These are phyloP conservation scores for Saccharomyces kudriavzevii DNA, from an alignment of 805 yeast species.

Conservation along the genomic window DNA sequence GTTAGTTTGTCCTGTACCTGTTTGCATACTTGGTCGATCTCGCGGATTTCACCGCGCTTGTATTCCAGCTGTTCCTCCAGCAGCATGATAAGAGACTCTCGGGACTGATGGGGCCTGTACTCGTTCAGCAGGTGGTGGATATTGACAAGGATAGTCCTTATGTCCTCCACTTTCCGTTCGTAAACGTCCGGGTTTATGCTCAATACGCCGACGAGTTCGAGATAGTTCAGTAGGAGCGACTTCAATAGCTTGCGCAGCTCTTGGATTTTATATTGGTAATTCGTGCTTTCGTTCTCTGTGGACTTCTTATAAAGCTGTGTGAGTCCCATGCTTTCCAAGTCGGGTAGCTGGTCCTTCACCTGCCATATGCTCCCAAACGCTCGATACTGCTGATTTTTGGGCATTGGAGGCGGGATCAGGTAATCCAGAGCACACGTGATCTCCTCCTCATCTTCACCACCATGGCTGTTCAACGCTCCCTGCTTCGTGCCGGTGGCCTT, in stretches of 20 bases:
- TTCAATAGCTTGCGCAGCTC: conserved; percentile 76
- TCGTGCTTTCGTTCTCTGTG: conserved; percentile 18
- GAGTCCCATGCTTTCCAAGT: conserved; percentile 69
- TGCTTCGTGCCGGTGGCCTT: conserved; percentile 9
- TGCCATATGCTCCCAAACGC: conserved; percentile 92
- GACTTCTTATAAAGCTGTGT: conserved; percentile 52
- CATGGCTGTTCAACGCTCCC: conserved; percentile 19
- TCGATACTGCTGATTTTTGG: conserved; percentile 58
- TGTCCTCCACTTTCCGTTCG: conserved; percentile 61
- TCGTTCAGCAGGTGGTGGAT: conserved; percentile 87
- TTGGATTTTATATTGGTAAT: conserved; percentile 44
- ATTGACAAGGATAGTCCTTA: conserved; percentile 73
- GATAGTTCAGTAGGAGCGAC: conserved; percentile 68
- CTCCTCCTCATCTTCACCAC: conserved; percentile 31
- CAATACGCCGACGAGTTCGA: conserved; percentile 75
- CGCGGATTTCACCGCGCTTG: conserved; percentile 46
- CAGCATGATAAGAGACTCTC: conserved; percentile 76
- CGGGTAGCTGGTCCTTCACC: conserved; percentile 61
- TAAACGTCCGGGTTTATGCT: conserved; percentile 62
- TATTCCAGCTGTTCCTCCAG: conserved; percentile 62
- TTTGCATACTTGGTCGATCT: conserved; percentile 34
- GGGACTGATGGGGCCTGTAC: conserved; percentile 89
- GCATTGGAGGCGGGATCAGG: conserved; percentile 57
- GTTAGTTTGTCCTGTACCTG: conserved; percentile 35
- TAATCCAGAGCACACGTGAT: conserved; percentile 35